A percentile compares a stretch with the other conserved stretches of the same genome.
Evolutionary conservation across 75 land plant species (phyloP).

Genomic region (Azolla pinnata): DNA sequence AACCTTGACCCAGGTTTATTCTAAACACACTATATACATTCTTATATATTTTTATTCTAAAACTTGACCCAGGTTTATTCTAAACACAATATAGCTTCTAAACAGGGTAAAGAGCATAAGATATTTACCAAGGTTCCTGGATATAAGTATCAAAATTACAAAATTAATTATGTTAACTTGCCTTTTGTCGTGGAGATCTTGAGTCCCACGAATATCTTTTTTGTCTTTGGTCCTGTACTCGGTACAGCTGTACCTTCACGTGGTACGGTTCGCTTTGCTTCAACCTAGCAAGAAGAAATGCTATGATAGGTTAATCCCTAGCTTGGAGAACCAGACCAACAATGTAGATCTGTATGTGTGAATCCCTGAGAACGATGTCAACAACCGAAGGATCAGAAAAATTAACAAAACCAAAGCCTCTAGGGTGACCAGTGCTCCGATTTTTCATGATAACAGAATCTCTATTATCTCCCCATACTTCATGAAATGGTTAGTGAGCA

Average conservation of each 20-base stretch:
- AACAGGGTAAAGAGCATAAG: too few relatives aligned
- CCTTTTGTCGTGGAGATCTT: slow-evolving; percentile 50
- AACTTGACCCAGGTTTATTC: too few relatives aligned
- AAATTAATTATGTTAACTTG: slow-evolving; percentile 13
- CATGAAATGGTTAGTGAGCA: slow-evolving; percentile 30
- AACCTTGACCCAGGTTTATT: too few relatives aligned
- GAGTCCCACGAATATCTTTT: slow-evolving; percentile 79
- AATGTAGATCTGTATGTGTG: too few relatives aligned
- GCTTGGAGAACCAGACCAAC: background rate
- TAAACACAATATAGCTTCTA: too few relatives aligned
- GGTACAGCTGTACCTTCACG: slow-evolving; percentile 35
- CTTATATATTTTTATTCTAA: too few relatives aligned
- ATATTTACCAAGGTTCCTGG: too few relatives aligned
- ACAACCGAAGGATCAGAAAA: slow-evolving; percentile 42
- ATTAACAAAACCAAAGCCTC: slow-evolving; percentile 51
- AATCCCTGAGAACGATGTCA: slow-evolving; percentile 36
- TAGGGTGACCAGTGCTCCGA: slow-evolving; percentile 40
- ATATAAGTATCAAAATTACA: too few relatives aligned
- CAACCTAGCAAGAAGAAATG: slow-evolving; percentile 36
- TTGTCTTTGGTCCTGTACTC: slow-evolving; percentile 45
- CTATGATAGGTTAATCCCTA: background rate
- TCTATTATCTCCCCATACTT: slow-evolving; percentile 47
- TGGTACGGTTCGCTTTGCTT: slow-evolving; percentile 66
- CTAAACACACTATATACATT: too few relatives aligned
- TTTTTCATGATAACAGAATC: slow-evolving; percentile 55